Base-by-base conservation (phyloP, 441 rosid genomes). In the Populus hybrid region DNA sequence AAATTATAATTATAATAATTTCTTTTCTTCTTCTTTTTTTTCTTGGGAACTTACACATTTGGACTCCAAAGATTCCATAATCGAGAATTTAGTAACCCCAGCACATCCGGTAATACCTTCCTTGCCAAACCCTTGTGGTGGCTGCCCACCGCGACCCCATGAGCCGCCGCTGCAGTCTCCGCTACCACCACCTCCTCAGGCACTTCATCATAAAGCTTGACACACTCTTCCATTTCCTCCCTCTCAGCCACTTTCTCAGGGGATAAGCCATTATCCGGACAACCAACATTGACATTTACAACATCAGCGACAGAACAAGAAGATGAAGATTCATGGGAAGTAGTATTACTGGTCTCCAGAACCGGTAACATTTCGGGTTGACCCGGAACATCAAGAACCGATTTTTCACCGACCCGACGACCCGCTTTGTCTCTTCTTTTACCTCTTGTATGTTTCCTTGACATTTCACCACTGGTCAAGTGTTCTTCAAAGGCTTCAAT, bases 11-110 rank as follows among this genome's bases (percentile, higher is more conserved):
- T 21, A 36, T 64, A 38, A 42, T 12, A 3, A 16, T 71, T 28
- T 16, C 23, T 28, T 42, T 71, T 67, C 26, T 16, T 63, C 66
- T 38, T 63, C 34, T 28, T 63, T 53, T 66, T 30, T 21, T 59
- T 72, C 7, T 24, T 59, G 57, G 63, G 32, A 24, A 6, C 79
- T 81, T 92, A 94, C 78, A 90, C 89, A 86, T 85, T 87, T 86
- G 98, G 98, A 92, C 85, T 83, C 98, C 95, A 93, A 81, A 95
- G 94, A 57, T 88, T 85, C 94, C 97, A 95, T 79, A 93, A 85
- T 83, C 88, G 94, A 79, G 97, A 95, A 82, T 91, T 88, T 46
- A 95, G 81, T 18, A 93, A 68, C 40, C 97, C 96, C 72, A 95
- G 70, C 85, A 95, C 92, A 89, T 95, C 98, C 97, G 98, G 97